Conservation (phyloP, 1,139 yeast genomes). For the Torulaspora pretoriensis region DNA sequence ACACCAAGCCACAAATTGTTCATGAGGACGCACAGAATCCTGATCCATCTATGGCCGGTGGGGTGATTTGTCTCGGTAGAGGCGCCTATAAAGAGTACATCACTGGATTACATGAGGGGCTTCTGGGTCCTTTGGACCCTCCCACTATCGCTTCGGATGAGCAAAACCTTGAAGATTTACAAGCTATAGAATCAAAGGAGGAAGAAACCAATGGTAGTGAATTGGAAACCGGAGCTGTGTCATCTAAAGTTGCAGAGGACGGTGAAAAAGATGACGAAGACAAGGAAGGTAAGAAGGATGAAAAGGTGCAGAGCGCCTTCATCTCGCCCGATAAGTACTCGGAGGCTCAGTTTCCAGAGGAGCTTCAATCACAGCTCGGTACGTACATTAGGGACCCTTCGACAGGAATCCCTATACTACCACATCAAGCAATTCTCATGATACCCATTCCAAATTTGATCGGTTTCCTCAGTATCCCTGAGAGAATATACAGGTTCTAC, state of each 20-base stretch:
- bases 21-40: conserved; percentile 46
- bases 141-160: conserved; percentile 9
- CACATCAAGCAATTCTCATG: conserved; percentile 71
- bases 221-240: background rate
- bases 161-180: no score
- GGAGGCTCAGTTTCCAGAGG: conserved; percentile 56
- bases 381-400: conserved; percentile 32
- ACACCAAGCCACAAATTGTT: conserved; percentile 37
- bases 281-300: conserved; percentile 22
- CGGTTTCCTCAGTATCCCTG: conserved; percentile 76
- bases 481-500: conserved; percentile 73
- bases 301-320: conserved; percentile 56
- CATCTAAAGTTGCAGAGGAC: conserved; percentile 11
- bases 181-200: background rate
- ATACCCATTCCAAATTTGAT: conserved; percentile 68
- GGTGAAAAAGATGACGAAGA: conserved; percentile 21
- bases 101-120: conserved; percentile 88
- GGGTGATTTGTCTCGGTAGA: conserved; percentile 87
- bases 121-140: conserved; percentile 87
- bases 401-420: conserved; percentile 52
- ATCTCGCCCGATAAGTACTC: conserved; percentile 55
- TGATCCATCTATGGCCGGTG: conserved; percentile 58
- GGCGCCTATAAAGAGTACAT: conserved; percentile 94
- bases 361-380: conserved; percentile 33
- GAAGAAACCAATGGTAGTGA: background rate